phyloP scores from a whole-genome alignment of 1,284 basidiomycete genomes.

The Malassezia nana region DNA sequence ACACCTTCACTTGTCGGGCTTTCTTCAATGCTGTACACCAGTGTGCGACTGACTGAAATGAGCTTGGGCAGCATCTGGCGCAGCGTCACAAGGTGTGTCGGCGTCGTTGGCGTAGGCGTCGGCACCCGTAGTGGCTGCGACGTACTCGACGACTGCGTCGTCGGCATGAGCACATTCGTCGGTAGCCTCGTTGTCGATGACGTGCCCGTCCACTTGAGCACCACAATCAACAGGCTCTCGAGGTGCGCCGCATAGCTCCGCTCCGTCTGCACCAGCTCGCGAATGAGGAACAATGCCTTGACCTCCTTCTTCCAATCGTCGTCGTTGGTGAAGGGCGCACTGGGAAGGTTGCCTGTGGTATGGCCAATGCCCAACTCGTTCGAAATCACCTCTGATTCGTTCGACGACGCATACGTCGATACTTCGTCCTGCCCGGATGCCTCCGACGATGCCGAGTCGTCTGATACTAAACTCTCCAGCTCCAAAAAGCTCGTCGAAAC shows the following conservation, averaged over 20 bases:
- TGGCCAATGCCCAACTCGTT: conserved; percentile 33
- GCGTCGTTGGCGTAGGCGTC: conserved; percentile 13
- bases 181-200: conserved; percentile 12
- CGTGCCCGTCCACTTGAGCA: conserved; percentile 23
- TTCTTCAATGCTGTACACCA: conserved; percentile 37
- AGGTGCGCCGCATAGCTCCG: conserved; percentile 39
- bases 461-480: conserved; percentile 1
- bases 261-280: conserved; percentile 45
- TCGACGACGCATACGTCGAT: neutral
- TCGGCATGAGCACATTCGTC: conserved; percentile 18
- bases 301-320: conserved; percentile 47
- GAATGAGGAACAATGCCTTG: conserved; percentile 41
- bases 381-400: conserved; percentile 17
- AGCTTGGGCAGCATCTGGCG: conserved; percentile 36
- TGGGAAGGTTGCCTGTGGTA: conserved; percentile 31
- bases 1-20: conserved; percentile 41
- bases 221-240: conserved; percentile 30
- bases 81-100: conserved; percentile 30
- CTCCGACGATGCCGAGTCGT: neutral
- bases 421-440: neutral
- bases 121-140: neutral
- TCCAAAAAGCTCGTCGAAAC: conserved; percentile 7
- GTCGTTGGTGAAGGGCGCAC: conserved; percentile 35
- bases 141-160: conserved; percentile 4
- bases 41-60: conserved; percentile 39